Evolutionary conservation across 2,329 filamentous ascomycete species (phyloP), one percentile per base, ranked within the genome.

Genomic region (Colletotrichum caudatum): DNA sequence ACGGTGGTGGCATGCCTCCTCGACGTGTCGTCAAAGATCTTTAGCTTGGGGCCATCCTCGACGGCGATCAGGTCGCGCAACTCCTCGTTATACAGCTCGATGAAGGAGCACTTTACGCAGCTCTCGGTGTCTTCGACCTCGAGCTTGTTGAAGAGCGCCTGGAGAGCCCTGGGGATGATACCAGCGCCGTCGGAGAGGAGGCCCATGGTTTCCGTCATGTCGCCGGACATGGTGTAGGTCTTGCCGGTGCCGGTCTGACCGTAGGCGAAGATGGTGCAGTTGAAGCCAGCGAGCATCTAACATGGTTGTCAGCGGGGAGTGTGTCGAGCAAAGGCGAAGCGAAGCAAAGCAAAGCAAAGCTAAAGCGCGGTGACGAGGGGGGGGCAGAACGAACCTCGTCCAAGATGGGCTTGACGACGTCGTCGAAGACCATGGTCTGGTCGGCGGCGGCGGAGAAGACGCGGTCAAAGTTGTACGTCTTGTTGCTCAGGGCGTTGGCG

Each of bases 151-250:
- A 99, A 99, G 0, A 99, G 87, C 0, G 93, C 89, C 77, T 98
- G 92, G 0, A 99, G 85, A 0, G 95, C 94, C 60, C 97, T 92
- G 33, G 97, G 97, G 73, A 99, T 96, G 76, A 99, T 98, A 76
- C 96, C 96, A 37, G 97, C 96, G 50, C 91, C 92, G 78, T 98
- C 96, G 1, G 95, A 95, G 18, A 97, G 86, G 71, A 97, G 90
- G 1, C 95, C 94, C 48, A 94, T 82, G 0, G 90, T 94, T 76
- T 98, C 93, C 18, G 89, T 93, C 90, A 99, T 98, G 81, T 99
- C 95, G 66, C 96, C 96, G 0, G 95, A 97, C 96, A 99, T 99
- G 33, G 96, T 99, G 82, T 99, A 99, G 18, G 96, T 99, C 82
- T 99, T 99, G 76, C 96, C 96, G 0, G 96, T 99, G 56, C 96